Conservation (phyloP, 768 basidiomycete genomes). For the Terana coerulea region DNA sequence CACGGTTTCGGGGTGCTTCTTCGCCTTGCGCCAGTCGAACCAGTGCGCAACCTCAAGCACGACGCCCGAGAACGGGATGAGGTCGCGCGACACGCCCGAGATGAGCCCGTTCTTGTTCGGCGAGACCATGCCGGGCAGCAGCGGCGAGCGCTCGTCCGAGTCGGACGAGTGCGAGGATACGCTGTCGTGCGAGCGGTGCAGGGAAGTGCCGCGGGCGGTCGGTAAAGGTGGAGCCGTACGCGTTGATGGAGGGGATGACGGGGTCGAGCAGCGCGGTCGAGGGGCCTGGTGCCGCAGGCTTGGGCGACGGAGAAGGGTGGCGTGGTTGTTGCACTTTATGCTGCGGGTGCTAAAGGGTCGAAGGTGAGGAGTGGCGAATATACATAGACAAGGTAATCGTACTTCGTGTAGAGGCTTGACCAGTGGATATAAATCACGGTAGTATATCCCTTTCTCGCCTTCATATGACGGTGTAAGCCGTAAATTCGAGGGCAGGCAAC, state of each 20-base stretch:
- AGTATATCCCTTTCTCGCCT: conserved; percentile 60
- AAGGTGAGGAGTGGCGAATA: too few species aligned
- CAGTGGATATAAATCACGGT: conserved; percentile 57
- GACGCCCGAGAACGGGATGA: conserved; percentile 27
- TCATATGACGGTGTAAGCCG: background rate
- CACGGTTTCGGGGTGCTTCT: background rate
- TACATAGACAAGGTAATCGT: conserved; percentile 11
- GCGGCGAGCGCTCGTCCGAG: conserved; percentile 27
- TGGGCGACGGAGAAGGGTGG: background rate
- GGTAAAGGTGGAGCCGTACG: conserved; percentile 44
- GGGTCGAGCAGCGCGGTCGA: conserved; percentile 23
- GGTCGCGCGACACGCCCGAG: conserved; percentile 20
- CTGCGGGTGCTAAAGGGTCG: conserved; percentile 1
- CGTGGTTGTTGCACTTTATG: background rate
- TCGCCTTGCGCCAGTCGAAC: background rate
- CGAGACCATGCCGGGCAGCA: conserved; percentile 31
- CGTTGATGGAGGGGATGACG: conserved; percentile 42
- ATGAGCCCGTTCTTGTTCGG: conserved; percentile 11
- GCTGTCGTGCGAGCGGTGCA: conserved; percentile 6
- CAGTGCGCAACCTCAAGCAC: conserved; percentile 8
- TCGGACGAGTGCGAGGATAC: conserved; percentile 12
- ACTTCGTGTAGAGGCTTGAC: conserved; percentile 56
- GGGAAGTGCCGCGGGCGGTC: conserved; percentile 10
- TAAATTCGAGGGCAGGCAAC: background rate
- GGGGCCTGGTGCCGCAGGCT: background rate